phyloP scores from a whole-genome alignment of 176 grass and related monocot genomes.

The Musa troglodytarum region DNA sequence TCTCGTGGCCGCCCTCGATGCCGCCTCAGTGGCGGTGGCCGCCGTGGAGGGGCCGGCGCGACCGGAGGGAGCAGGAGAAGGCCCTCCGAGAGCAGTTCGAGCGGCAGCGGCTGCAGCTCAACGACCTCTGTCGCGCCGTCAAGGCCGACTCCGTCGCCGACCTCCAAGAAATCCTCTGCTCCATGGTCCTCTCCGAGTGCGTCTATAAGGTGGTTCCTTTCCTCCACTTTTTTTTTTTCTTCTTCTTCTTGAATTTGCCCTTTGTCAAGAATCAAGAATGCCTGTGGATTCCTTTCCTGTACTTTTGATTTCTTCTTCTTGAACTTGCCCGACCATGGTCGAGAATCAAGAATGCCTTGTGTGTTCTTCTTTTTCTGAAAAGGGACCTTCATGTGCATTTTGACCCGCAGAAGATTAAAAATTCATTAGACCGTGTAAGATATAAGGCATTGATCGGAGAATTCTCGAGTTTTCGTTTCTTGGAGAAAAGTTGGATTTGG shows the following conservation, averaged over 20 bases:
- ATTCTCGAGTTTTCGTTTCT: too few relatives aligned
- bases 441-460: too few relatives aligned
- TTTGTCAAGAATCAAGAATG: background rate
- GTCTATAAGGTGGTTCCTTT: conserved; percentile 62
- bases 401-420: too few relatives aligned
- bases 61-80: conserved; percentile 41
- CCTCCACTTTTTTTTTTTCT: background rate
- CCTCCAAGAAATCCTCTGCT: conserved; percentile 84
- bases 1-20: conserved; percentile 32
- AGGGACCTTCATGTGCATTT: too few relatives aligned
- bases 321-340: too few relatives aligned
- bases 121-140: conserved; percentile 59
- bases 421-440: too few relatives aligned
- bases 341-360: too few relatives aligned
- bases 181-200: conserved; percentile 83
- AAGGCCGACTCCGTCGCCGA: conserved; percentile 72
- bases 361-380: too few relatives aligned
- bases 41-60: conserved; percentile 29
- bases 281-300: too few relatives aligned
- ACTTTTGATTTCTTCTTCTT: too few relatives aligned
- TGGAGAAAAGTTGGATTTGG: too few relatives aligned
- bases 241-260: background rate
- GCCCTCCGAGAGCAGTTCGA: conserved; percentile 62
- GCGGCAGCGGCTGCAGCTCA: conserved; percentile 35
- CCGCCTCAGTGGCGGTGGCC: conserved; percentile 40